Conservation (phyloP, 768 basidiomycete species). For the Piloderma croceum region DNA sequence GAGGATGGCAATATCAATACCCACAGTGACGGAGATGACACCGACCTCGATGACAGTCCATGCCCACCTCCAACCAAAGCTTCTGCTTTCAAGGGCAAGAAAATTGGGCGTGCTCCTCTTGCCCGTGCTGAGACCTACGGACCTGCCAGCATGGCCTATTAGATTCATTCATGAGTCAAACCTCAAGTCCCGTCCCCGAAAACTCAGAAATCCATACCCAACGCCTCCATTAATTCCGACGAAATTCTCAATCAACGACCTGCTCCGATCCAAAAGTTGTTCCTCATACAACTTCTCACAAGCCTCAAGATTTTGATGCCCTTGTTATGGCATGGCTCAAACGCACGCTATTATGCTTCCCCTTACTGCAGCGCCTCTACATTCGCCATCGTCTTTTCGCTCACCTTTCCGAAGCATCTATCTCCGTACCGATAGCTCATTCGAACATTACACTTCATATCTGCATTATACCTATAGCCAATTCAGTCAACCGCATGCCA, state of each 20-base stretch:
- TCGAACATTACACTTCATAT: constrained; percentile 13
- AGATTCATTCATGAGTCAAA: constrained; percentile 6
- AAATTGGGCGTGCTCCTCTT: constrained; percentile 43
- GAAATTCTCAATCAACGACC: background rate
- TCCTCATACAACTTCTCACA: background rate
- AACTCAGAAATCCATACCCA: no score
- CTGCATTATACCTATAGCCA: constrained; percentile 14
- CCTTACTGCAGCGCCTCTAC: background rate
- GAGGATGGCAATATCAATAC: constrained; percentile 60
- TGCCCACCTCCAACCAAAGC: constrained; percentile 75
- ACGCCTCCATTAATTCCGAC: no score
- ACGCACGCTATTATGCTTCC: constrained; percentile 15
- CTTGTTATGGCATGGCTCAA: constrained; percentile 19
- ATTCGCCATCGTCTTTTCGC: constrained; percentile 1
- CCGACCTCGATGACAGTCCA: constrained; percentile 79
- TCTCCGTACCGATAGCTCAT: constrained; percentile 2
- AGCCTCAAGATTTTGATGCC: constrained; percentile 12
- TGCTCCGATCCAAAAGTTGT: background rate
- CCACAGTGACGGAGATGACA: constrained; percentile 70
- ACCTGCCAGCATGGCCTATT: constrained; percentile 50
- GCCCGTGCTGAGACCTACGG: constrained; percentile 66
- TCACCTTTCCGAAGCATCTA: constrained; percentile 5
- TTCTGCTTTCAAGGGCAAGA: constrained; percentile 52
- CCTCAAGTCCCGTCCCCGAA: no score
- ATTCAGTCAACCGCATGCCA: constrained; percentile 11